Conservation (phyloP, 768 basidiomycete genomes). For the Collybia mongolica region DNA sequence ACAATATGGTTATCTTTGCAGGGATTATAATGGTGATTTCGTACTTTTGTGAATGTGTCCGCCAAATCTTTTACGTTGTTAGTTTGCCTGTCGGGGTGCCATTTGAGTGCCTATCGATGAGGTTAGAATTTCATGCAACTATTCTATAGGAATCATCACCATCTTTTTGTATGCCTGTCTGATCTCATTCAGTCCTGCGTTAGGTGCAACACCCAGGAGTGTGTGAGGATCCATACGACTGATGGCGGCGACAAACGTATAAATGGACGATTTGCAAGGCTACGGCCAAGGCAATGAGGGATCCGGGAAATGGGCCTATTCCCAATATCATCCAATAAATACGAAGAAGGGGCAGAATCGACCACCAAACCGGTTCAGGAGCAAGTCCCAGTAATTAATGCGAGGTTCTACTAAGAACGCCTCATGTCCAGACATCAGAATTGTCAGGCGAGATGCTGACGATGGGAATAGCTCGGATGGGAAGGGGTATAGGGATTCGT, state of each 20-base stretch:
- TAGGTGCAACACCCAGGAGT: slow-evolving; percentile 1
- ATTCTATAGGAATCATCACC: slow-evolving; percentile 32
- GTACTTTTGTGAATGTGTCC: slow-evolving; percentile 58
- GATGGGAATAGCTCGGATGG: too few relatives aligned
- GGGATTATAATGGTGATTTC: slow-evolving; percentile 11
- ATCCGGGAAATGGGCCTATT: too few relatives aligned
- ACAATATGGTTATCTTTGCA: slow-evolving; percentile 7
- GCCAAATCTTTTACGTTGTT: slow-evolving; percentile 51
- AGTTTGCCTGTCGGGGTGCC: slow-evolving; percentile 68
- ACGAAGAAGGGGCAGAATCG: too few relatives aligned
- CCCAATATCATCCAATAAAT: too few relatives aligned
- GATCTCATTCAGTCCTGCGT: slow-evolving; percentile 12
- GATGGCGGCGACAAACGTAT: slow-evolving; percentile 18
- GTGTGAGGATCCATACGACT: neutral
- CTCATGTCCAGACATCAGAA: too few relatives aligned
- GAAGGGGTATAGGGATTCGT: too few relatives aligned
- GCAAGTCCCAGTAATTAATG: too few relatives aligned
- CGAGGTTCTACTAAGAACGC: too few relatives aligned
- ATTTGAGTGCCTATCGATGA: slow-evolving; percentile 48
- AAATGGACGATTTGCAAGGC: too few relatives aligned
- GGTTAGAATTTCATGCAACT: slow-evolving; percentile 10
- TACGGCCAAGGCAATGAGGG: too few relatives aligned
- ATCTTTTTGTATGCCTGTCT: slow-evolving; percentile 58
- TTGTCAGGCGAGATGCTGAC: too few relatives aligned
- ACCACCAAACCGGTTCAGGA: too few relatives aligned